phyloP scores from a whole-genome alignment of 2,329 filamentous ascomycete species.

The Epichloe festucae region DNA sequence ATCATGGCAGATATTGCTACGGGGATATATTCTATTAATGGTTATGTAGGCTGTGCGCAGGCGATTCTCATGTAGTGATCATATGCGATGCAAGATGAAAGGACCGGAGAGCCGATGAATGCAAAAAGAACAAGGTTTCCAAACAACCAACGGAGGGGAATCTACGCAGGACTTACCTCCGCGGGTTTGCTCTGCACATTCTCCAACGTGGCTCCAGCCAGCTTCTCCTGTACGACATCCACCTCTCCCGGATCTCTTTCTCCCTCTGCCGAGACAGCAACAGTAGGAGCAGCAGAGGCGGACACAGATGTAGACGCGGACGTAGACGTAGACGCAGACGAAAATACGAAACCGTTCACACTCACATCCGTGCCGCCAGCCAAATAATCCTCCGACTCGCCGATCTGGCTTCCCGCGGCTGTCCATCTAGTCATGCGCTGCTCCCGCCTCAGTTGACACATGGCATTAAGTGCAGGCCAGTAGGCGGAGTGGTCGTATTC shows the following conservation, averaged over 20 bases:
- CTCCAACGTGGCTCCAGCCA: conserved; percentile 5
- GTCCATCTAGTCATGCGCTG: conserved; percentile 61
- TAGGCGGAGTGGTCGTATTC: conserved; percentile 81
- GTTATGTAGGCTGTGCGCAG: neutral
- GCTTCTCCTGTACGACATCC: conserved; percentile 7
- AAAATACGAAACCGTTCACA: conserved; percentile 19
- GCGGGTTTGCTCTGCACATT: neutral
- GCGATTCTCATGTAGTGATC: neutral
- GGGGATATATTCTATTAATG: neutral
- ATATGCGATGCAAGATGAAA: neutral
- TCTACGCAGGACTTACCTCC: neutral
- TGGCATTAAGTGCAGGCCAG: conserved; percentile 71
- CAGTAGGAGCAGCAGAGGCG: neutral
- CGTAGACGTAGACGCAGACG: neutral
- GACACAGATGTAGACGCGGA: neutral
- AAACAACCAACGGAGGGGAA: neutral
- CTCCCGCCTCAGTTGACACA: conserved; percentile 53
- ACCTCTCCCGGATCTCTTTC: neutral
- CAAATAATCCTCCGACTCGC: conserved; percentile 81
- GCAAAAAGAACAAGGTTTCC: neutral
- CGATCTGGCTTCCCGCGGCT: conserved; percentile 64
- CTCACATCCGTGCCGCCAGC: conserved; percentile 41
- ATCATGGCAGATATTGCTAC: neutral
- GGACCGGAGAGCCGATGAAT: neutral
- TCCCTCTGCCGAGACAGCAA: neutral